Percentiles rank a stretch among this genome's conserved stretches.
These are phyloP conservation scores for Monosporascus sp. DNA, from an alignment of 2,329 filamentous ascomycete species.

Conservation along the genomic window DNA sequence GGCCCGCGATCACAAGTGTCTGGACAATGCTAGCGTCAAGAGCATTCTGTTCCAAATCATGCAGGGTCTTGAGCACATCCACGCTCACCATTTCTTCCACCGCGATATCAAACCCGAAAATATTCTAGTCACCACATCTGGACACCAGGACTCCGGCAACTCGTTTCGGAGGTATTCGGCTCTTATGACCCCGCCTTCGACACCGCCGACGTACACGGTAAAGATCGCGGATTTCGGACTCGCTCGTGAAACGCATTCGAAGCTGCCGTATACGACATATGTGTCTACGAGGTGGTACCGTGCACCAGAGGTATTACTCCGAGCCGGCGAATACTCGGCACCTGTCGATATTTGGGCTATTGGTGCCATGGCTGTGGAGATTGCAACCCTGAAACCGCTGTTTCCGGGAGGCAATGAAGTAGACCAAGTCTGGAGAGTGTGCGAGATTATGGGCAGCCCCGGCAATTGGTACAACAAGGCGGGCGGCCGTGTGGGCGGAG, in stretches of 20 bases:
- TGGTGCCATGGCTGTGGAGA: constrained; percentile 96
- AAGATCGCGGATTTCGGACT: constrained; percentile 99
- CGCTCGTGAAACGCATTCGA: constrained; percentile 94
- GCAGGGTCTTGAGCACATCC: constrained; percentile 92
- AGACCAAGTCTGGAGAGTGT: constrained; percentile 97
- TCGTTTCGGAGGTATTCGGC: constrained; percentile 91
- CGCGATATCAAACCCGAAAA: constrained; percentile 99
- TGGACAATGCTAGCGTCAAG: constrained; percentile 90
- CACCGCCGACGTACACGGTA: constrained; percentile 87
- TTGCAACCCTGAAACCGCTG: constrained; percentile 90
- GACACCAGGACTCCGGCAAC: constrained; percentile 73
- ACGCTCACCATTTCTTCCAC: constrained; percentile 96
- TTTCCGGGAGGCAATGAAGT: constrained; percentile 98
- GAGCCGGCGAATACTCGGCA: constrained; percentile 93
- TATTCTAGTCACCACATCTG: constrained; percentile 90
- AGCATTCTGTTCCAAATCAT: constrained; percentile 98
- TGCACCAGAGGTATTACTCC: constrained; percentile 86
- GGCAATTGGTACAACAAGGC: constrained; percentile 97
- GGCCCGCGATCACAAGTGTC: constrained; percentile 86
- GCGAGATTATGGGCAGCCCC: constrained; percentile 98
- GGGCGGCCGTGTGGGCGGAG: constrained; percentile 80
- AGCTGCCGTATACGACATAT: constrained; percentile 94
- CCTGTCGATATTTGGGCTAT: constrained; percentile 98
- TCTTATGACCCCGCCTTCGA: constrained; percentile 89
- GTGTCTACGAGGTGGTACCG: constrained; percentile 98